phyloP scores from a whole-genome alignment of 352 stramenopile species.

The Globisporangium canariense region DNA sequence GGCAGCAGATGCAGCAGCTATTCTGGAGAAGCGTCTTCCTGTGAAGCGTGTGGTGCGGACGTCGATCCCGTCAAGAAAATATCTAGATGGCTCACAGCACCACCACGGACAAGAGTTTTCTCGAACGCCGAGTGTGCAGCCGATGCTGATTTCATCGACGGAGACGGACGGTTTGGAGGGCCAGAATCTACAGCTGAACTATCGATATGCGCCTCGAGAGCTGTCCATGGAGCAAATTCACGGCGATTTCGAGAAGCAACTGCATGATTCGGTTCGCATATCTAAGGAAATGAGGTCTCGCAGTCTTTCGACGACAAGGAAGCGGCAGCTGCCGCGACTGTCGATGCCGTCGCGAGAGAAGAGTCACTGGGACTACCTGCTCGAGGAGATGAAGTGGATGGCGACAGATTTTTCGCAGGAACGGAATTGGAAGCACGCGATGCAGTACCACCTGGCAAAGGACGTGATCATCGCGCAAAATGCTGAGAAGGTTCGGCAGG shows the following conservation, averaged over 20 bases:
- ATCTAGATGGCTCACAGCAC: conserved; percentile 32
- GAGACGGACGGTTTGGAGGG: neutral
- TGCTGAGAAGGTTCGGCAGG: conserved; percentile 57
- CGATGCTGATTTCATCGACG: conserved; percentile 1
- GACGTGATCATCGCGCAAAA: conserved; percentile 69
- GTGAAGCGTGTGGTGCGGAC: conserved; percentile 35
- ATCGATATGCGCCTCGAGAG: conserved; percentile 17
- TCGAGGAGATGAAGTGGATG: conserved; percentile 98
- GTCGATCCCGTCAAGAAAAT: conserved; percentile 40
- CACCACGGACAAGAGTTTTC: conserved; percentile 30
- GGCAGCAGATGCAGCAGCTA: conserved; percentile 3
- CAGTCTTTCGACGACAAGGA: conserved; percentile 42
- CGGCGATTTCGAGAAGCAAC: conserved; percentile 38
- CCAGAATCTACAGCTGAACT: neutral
- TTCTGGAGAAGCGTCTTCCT: conserved; percentile 6
- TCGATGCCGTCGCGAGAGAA: conserved; percentile 46
- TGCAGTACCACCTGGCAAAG: conserved; percentile 57
- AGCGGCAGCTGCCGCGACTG: conserved; percentile 68
- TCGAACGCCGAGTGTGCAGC: neutral
- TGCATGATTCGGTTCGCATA: conserved; percentile 49
- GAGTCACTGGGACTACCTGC: conserved; percentile 91
- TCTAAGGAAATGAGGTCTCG: conserved; percentile 36
- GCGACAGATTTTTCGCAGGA: conserved; percentile 96
- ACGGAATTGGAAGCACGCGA: conserved; percentile 93
- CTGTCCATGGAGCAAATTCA: conserved; percentile 21